Base-by-base conservation (phyloP, 129 eudicot species). In the Tagetes erecta region DNA sequence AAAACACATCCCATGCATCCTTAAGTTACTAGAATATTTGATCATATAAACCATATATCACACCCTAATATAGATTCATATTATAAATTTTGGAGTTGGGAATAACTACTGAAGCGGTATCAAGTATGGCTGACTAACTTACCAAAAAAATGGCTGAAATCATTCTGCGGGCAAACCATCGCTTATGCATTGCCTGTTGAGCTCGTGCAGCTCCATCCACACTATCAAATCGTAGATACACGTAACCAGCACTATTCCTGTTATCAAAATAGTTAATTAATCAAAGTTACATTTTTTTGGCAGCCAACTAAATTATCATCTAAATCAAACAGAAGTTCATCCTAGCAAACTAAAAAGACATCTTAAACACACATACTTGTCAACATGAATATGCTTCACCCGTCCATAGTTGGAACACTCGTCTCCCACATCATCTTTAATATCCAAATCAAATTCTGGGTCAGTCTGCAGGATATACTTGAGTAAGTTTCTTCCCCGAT, bases 61-160 rank as follows among this genome's bases (percentile, higher is more conserved):
- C 27, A 20, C 27, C 27, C 27, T 20, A 20, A 20, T 20, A 20
- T 20, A 20, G 27, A 64, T 34, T 13, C 49, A 39, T 40, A 39
- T 14, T 13, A 8, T 34, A 39, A 20, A 20, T 20, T 20, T 20
- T 20, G 27, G 27, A 20, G 27, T 20, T 20, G 27, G 27, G 27
- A 20, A 20, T 20, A 20, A 20, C 27, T 12, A 38, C 49, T 31
- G 1, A 4, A 6, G 8, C 27, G 2, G 8, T 30, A 1, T 1
- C 6, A 3, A 9, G 12, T 20, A 20, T 20, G 27, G 27, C 27
- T 20, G 27, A 20, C 27, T 36, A 34, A 62, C 68, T 83, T 81
- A 93, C 98, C 98, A 93, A 80, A 87, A 80, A 93, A 41, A 93
- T 87, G 50, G 98, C 98, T 34, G 98, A 88, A 71, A 93, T 93